Evolutionary conservation across 495 filamentous ascomycete genomes (phyloP).

Genomic region (Friedmanniomyces simplex): DNA sequence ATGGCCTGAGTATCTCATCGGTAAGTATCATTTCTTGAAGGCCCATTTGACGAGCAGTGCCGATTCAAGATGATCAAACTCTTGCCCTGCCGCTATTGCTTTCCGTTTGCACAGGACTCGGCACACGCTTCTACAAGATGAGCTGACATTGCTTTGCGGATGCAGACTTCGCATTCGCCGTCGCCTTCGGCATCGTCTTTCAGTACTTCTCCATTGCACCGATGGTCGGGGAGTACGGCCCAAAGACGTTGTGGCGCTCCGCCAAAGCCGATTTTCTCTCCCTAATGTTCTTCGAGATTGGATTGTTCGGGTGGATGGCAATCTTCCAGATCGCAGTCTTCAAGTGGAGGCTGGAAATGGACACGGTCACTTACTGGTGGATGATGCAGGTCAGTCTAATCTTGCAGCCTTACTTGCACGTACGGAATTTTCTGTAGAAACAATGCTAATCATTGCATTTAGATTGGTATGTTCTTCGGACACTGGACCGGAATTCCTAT

Average conservation of each 20-base stretch:
- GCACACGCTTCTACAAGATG: too few species aligned
- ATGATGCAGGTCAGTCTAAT: slow-evolving; percentile 2
- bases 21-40: not conserved
- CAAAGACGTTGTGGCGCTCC: slow-evolving; percentile 22
- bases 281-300: slow-evolving; percentile 24
- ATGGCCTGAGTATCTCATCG: slow-evolving; percentile 17
- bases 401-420: not conserved
- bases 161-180: slow-evolving; percentile 26
- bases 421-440: not conserved
- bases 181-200: slow-evolving; percentile 28
- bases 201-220: slow-evolving; percentile 33
- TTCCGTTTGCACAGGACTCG: too few species aligned
- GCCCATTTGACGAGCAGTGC: too few species aligned
- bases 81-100: too few species aligned
- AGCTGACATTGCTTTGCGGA: not conserved
- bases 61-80: too few species aligned
- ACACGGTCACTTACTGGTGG: slow-evolving; percentile 28
- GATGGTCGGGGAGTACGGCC: slow-evolving; percentile 25
- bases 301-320: slow-evolving; percentile 31
- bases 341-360: slow-evolving; percentile 15
- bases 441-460: slow-evolving; percentile 20
- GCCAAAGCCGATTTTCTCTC: slow-evolving; percentile 27
- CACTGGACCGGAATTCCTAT: slow-evolving; percentile 25
- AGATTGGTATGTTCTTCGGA: slow-evolving; percentile 30
- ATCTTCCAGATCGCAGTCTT: slow-evolving; percentile 26